Evolutionary conservation across 192 early-diverging fungal species (phyloP), one percentile per base, ranked within the genome.

Genomic region (Gigaspora rosea): DNA sequence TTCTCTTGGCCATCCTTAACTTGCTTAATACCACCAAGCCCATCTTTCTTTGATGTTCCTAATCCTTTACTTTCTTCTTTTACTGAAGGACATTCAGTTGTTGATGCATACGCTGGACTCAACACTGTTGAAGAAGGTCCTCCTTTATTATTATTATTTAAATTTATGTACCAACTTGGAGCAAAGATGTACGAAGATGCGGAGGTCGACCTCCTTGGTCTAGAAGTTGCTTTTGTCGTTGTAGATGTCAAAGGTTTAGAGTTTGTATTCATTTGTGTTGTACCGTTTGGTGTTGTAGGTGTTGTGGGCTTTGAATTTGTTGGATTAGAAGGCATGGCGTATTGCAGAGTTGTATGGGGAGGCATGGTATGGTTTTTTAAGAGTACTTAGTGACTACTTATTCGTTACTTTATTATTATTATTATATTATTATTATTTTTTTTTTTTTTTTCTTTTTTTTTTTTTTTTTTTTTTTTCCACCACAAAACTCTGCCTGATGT

Each of bases 241-340:
- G 71, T 56, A n/a, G 52, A 16, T 16, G 35, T 46, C 20, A 36
- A 10, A 36, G 71, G 50, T 59, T 69, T 69, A 50, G 33, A 11
- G 50, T 27, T 69, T 20, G 46, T 32, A 50, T 69, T 69, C 67
- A 50, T 69, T 12, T 69, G 46, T 27, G 46, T 50, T 50, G 46
- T 50, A 12, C 48, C 48, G 8, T 61, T 61, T 10, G 18, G 10
- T 10, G 18, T 61, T 32, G 58, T 32, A n/a, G n/a, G n/a, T n/a
- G n/a, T n/a, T 47, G 67, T 48, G 4, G 46, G 27, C 48, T 69
- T 69, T 48, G 67, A 50, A 69, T 69, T 69, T 27, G 67, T 69
- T 20, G 67, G 48, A 56, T 73, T 73, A 59, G 56, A 57, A 8
- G 71, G 71, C 71, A 73, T 73, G 27, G 71, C 58, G 58, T 73